phyloP scores from a whole-genome alignment of 345 rosid species.

The Syzygium oleosum region DNA sequence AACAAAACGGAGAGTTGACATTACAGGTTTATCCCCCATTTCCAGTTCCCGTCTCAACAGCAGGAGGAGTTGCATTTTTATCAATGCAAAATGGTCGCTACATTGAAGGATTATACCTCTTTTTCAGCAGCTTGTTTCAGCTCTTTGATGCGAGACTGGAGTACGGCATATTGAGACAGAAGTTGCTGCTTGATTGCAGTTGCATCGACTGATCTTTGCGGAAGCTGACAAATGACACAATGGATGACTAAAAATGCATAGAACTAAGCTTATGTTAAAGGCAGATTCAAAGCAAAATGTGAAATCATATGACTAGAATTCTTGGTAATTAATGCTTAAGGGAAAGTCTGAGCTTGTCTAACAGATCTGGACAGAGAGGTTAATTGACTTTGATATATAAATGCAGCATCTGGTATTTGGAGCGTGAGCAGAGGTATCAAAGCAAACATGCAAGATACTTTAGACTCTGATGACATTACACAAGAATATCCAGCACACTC shows the following conservation, averaged over 20 bases:
- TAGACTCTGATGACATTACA: background rate
- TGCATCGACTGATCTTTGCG: constrained; percentile 64
- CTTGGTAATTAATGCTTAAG: background rate
- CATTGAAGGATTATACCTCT: constrained; percentile 42
- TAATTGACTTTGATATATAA: background rate
- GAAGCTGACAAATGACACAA: constrained; percentile 41
- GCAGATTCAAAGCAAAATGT: background rate
- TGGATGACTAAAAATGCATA: background rate
- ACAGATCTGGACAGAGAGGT: background rate
- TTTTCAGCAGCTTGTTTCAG: constrained; percentile 72
- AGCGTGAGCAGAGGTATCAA: background rate
- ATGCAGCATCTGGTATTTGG: background rate
- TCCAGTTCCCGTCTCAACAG: background rate
- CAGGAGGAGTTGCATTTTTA: background rate
- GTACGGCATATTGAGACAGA: constrained; percentile 73
- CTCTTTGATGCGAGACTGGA: constrained; percentile 81
- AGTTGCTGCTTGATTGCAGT: constrained; percentile 71
- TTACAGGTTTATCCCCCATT: background rate
- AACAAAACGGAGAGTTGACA: background rate
- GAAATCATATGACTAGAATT: background rate
- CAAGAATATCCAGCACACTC: background rate
- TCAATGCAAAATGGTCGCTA: background rate
- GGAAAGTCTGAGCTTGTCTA: background rate
- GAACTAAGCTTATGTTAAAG: background rate
- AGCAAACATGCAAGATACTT: background rate